Evolutionary conservation across 352 stramenopile genomes (phyloP).

Genomic region (Globisporangium emineosum): DNA sequence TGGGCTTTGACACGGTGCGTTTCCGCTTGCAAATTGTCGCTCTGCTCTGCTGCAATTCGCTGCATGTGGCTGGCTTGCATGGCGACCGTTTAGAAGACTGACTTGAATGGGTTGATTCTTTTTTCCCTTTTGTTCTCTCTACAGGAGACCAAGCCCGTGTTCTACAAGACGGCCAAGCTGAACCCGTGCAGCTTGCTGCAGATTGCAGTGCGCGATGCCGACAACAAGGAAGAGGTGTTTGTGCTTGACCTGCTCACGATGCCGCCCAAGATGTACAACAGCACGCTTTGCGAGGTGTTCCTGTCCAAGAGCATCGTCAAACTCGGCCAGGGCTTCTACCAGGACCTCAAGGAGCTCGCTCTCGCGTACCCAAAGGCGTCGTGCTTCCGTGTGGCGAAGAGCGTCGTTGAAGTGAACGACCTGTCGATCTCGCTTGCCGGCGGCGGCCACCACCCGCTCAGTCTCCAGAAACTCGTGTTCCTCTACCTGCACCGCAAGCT

Average conservation of each 20-base stretch:
- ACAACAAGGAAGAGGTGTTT: slow-evolving; percentile 62
- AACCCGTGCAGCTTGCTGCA: slow-evolving; percentile 62
- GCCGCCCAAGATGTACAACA: slow-evolving; percentile 56
- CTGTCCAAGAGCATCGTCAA: slow-evolving; percentile 66
- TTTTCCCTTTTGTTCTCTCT: not conserved
- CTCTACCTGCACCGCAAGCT: slow-evolving; percentile 67
- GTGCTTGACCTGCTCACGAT: slow-evolving; percentile 67
- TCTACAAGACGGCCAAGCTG: slow-evolving; percentile 27
- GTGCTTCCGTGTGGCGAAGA: slow-evolving; percentile 66
- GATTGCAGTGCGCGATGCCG: slow-evolving; percentile 53
- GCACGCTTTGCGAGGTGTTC: slow-evolving; percentile 50
- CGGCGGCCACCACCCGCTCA: slow-evolving; percentile 47
- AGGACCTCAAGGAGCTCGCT: slow-evolving; percentile 58
- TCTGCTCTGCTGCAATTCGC: not conserved
- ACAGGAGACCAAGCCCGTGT: slow-evolving; percentile 68
- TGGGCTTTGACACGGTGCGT: slow-evolving; percentile 75
- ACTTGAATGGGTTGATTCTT: slow-evolving; percentile 19
- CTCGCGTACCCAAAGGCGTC: slow-evolving; percentile 60
- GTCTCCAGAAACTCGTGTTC: slow-evolving; percentile 75
- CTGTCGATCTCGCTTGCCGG: slow-evolving; percentile 52
- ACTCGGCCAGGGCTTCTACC: slow-evolving; percentile 60
- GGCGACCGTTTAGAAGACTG: not conserved
- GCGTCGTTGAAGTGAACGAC: slow-evolving; percentile 74
- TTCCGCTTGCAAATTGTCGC: not conserved
- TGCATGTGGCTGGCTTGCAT: too few relatives aligned